Evolutionary conservation across 768 basidiomycete genomes (phyloP).

Genomic region (Serendipita sp.): DNA sequence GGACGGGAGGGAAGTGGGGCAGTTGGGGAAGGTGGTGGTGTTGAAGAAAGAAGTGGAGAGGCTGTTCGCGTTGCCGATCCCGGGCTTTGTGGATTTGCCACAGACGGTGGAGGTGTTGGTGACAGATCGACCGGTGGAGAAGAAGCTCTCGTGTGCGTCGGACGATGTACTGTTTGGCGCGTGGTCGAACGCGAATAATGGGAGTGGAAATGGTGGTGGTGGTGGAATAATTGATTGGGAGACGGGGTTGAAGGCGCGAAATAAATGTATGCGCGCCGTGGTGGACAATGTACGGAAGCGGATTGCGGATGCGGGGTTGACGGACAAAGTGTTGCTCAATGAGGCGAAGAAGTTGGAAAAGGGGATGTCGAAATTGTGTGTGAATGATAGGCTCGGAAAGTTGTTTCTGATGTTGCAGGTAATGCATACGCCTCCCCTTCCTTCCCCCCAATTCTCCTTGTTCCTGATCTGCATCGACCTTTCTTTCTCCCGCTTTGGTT

Average conservation of each 20-base stretch:
- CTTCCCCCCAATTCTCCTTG: too few relatives aligned
- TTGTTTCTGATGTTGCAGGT: constrained; percentile 41
- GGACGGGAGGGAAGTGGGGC: constrained; percentile 24
- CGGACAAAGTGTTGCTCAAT: constrained; percentile 27
- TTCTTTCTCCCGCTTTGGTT: too few relatives aligned
- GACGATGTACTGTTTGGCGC: constrained; percentile 27
- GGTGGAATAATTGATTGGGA: not conserved
- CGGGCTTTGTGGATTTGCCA: constrained; percentile 34
- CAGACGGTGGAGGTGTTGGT: constrained; percentile 25
- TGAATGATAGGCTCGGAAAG: constrained; percentile 26
- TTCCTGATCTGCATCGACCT: too few relatives aligned
- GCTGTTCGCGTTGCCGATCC: constrained; percentile 31
- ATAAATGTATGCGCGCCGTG: constrained; percentile 22
- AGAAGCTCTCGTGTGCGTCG: constrained; percentile 19
- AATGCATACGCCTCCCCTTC: not conserved
- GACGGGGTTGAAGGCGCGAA: constrained; percentile 17
- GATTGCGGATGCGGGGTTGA: constrained; percentile 12
- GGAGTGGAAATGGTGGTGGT: too few relatives aligned
- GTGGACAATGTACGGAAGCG: constrained; percentile 23
- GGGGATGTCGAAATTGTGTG: constrained; percentile 34
- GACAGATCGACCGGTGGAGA: not conserved
- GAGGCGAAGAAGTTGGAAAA: constrained; percentile 26
- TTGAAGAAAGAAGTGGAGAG: constrained; percentile 31
- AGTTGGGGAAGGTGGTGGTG: constrained; percentile 29
- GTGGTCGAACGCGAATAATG: constrained; percentile 17